Percentiles rank a stretch among this genome's conserved stretches.
Conservation (phyloP, 768 basidiomycete genomes). For the Dentipellis sp. region DNA sequence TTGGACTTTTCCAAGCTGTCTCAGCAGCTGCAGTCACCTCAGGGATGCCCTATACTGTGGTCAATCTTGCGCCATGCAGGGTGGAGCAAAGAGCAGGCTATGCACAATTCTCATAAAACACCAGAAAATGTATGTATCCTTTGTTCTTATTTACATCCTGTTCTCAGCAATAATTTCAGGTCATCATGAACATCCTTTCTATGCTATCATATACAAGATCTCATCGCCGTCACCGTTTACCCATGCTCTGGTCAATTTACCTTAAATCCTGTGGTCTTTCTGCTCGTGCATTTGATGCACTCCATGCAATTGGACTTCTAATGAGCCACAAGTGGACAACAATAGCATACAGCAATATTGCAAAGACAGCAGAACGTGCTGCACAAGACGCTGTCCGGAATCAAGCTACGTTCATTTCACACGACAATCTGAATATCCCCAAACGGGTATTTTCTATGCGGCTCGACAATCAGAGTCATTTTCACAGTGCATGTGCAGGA, state of each 20-base stretch:
- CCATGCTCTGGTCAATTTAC: neutral
- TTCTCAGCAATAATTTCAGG: neutral
- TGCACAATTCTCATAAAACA: neutral
- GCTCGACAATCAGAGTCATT: no score
- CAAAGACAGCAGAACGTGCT: neutral
- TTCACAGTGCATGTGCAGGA: no score
- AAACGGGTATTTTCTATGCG: no score
- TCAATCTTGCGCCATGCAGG: neutral
- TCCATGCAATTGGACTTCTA: no score
- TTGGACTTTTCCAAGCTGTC: neutral
- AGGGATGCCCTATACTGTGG: no score
- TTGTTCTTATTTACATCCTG: no score
- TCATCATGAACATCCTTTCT: neutral
- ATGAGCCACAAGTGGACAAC: no score
- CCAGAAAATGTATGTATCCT: no score
- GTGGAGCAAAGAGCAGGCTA: neutral
- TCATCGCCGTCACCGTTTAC: neutral
- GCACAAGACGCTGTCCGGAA: neutral
- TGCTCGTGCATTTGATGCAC: neutral
- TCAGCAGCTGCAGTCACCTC: neutral
- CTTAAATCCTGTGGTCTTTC: slow-evolving; percentile 1
- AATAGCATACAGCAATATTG: slow-evolving; percentile 1
- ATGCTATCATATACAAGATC: neutral
- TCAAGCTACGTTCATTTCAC: neutral
- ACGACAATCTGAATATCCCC: no score